Conservation (phyloP, 2,329 filamentous ascomycete genomes). For the Cercospora janseana region DNA sequence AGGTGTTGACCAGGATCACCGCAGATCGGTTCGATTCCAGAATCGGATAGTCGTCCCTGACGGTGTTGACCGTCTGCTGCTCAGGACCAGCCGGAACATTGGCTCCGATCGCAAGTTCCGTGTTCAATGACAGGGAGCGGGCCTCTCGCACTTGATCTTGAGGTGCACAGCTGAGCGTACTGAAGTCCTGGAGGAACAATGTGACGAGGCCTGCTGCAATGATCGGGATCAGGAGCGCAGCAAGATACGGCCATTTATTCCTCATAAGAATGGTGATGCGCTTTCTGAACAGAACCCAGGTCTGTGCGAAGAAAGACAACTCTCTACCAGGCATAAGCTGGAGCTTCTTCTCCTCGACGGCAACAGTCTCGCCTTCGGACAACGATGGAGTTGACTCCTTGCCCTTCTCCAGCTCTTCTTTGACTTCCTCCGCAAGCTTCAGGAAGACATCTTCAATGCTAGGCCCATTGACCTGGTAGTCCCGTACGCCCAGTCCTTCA, state of each 20-base stretch:
- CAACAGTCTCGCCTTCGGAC: conserved; percentile 25
- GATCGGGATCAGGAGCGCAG: conserved; percentile 74
- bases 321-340: conserved; percentile 65
- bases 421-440: conserved; percentile 76
- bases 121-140: conserved; percentile 26
- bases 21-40: conserved; percentile 34
- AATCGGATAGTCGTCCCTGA: conserved; percentile 30
- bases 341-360: conserved; percentile 30
- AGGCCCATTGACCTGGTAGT: conserved; percentile 83
- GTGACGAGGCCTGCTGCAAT: conserved; percentile 76
- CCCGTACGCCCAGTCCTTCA: conserved; percentile 63
- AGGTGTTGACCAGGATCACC: conserved; percentile 57
- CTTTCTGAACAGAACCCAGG: conserved; percentile 72
- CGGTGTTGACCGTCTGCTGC: conserved; percentile 32
- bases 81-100: conserved; percentile 44
- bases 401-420: conserved; percentile 48
- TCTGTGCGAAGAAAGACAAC: conserved; percentile 69
- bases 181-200: conserved; percentile 65
- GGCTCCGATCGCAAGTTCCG: conserved; percentile 13
- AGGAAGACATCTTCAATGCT: conserved; percentile 93
- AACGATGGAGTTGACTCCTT: conserved; percentile 22
- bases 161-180: conserved; percentile 50
- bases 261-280: conserved; percentile 72
- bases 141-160: conserved; percentile 32
- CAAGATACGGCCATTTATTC: conserved; percentile 73